Base-by-base conservation (phyloP, 1,139 yeast genomes). In the Yamadazyma triangularis region DNA sequence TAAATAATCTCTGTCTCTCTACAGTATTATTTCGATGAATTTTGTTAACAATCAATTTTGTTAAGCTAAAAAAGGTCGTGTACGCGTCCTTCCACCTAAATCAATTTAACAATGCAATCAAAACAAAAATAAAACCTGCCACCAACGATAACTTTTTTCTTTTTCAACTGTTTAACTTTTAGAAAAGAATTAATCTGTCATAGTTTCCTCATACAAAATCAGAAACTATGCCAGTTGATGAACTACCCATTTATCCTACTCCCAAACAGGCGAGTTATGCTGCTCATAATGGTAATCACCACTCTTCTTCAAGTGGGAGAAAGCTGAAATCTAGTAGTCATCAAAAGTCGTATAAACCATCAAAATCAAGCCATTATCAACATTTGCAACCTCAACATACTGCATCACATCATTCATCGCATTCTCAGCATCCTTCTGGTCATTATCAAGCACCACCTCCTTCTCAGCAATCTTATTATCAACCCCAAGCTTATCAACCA, bases 231-330 rank as follows among this genome's bases (percentile, higher is more conserved):
- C 8, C 20, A 7, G 53, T 56, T 44, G 62, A 67, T 53, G 73
- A 67, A 25, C 54, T 68, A 40, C 74, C 74, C 16, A 51, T 58
- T 49, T 67, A 65, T 46, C 74, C 73, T 6, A 68, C 74, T 18
- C 74, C 74, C 2, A 68, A 62, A 34, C 71, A 67, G 49, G 70
- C 70, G 5, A 55, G 68, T 4, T 64, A 66, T 40, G 54, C 52
- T 12, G 56, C 53, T 14, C 46, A 43, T 25, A 40, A 46, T 13
- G 15, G 13, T 13, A 11, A 26, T 19, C 13, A 24, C 2, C 29
- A 35, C 15, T 30, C 39, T 11, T 25, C 24, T 6, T 13, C 11
- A 12, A 15, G 25, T 10, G 25, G 34, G 23, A 18, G 28, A 20
- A 18, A 18, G 9, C 8, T 18, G 9, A 27, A 21, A 19, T 23